These are phyloP conservation scores for Caloboletus inedulis DNA, from an alignment of 1,284 basidiomycete species.

Conservation along the genomic window DNA sequence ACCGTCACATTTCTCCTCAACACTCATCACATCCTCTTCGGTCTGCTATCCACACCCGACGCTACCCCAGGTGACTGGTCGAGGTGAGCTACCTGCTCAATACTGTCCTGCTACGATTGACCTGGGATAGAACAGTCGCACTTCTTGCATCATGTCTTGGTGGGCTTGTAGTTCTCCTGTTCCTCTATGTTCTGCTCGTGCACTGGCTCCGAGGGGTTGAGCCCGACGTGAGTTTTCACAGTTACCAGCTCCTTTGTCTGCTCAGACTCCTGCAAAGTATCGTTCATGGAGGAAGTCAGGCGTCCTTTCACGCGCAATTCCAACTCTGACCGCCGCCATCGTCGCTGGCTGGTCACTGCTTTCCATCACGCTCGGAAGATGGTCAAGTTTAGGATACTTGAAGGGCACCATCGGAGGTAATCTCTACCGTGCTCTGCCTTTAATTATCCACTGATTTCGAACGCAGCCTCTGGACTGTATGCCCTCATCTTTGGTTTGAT, in stretches of 20 bases:
- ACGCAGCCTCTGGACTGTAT: conserved; percentile 61
- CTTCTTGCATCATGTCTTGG: conserved; percentile 50
- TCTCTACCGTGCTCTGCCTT: conserved; percentile 17
- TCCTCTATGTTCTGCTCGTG: conserved; percentile 65
- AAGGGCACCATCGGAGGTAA: conserved; percentile 62
- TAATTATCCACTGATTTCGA: conserved; percentile 3
- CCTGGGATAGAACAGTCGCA: conserved; percentile 45
- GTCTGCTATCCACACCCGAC: conserved; percentile 35
- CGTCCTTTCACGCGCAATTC: conserved; percentile 56
- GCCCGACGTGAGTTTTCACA: conserved; percentile 55
- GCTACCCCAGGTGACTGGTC: conserved; percentile 41
- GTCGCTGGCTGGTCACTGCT: conserved; percentile 66
- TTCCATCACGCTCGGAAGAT: conserved; percentile 57
- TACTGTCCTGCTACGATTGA: conserved; percentile 3
- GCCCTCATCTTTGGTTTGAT: conserved; percentile 65
- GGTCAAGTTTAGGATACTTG: conserved; percentile 61
- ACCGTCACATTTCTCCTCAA: conserved; percentile 57
- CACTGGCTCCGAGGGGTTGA: conserved; percentile 62
- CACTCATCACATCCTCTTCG: conserved; percentile 49
- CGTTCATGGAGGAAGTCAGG: conserved; percentile 61
- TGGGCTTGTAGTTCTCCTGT: conserved; percentile 58
- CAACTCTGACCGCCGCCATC: conserved; percentile 63
- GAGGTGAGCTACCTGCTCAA: conserved; percentile 41
- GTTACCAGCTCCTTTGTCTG: not conserved
- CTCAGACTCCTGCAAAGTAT: conserved; percentile 43